These are phyloP conservation scores for Hevea brasiliensis DNA, from an alignment of 345 rosid species.

Conservation along the genomic window DNA sequence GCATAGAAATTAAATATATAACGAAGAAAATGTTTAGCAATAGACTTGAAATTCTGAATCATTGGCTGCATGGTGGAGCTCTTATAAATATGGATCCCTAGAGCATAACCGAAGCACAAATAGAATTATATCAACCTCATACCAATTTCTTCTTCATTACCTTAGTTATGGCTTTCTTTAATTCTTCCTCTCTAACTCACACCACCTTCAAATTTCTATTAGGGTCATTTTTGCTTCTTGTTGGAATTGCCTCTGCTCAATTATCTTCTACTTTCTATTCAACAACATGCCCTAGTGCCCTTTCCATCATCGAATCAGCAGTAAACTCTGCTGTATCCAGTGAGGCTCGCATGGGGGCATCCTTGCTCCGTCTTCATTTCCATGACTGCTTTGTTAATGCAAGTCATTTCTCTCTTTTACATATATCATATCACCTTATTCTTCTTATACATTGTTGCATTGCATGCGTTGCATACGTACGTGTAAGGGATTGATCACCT, in stretches of 20 bases:
- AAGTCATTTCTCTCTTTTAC: neutral
- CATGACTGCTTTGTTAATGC: conserved; percentile 43
- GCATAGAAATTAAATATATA: too few relatives aligned
- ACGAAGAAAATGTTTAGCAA: too few relatives aligned
- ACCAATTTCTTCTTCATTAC: too few relatives aligned
- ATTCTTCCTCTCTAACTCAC: neutral
- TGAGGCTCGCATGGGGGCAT: conserved; percentile 43
- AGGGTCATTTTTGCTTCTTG: neutral
- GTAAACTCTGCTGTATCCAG: conserved; percentile 25
- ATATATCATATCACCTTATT: too few relatives aligned
- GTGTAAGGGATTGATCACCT: too few relatives aligned
- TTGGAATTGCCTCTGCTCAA: conserved; percentile 17
- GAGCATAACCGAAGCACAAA: neutral
- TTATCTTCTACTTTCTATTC: conserved; percentile 17
- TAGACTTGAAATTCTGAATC: too few relatives aligned
- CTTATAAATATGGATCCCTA: neutral
- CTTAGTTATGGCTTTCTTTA: conserved; percentile 9
- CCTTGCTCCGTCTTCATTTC: conserved; percentile 38
- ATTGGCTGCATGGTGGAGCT: too few relatives aligned
- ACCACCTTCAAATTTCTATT: neutral
- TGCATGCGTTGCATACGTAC: too few relatives aligned
- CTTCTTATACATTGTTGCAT: too few relatives aligned
- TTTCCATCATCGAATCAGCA: conserved; percentile 16
- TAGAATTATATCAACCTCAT: too few relatives aligned
- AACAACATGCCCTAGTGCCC: conserved; percentile 24